Base-by-base conservation (phyloP, 1,139 yeast species). In the Saccharomycopsis hybrid region DNA sequence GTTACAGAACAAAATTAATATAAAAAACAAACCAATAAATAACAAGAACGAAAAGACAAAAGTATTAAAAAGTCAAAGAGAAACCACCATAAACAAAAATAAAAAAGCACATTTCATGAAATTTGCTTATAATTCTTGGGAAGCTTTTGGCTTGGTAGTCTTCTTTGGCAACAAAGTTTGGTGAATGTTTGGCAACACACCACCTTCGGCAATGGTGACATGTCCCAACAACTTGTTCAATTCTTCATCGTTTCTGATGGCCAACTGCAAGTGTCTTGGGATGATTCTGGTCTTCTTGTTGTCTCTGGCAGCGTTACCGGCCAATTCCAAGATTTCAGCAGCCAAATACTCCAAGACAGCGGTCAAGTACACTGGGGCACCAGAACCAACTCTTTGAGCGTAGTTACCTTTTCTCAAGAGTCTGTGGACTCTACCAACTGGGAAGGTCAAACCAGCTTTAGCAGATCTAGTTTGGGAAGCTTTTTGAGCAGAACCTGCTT, bases 361-460 rank as follows among this genome's bases (percentile, higher is more conserved):
- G 60, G 97, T 92, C 63, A 90, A 78, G 75, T 89, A 90, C 59
- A 90, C 94, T 72, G 94, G 94, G 63, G 95, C 95, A 79, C 96
- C 97, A 61, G 97, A 90, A 81, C 97, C 97, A 65, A 90, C 85
- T 80, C 97, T 86, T 78, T 90, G 97, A 64, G 97, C 97, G 77
- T 90, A 90, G 83, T 90, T 90, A 68, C 97, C 97, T 76, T 86
- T 89, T 81, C 96, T 87, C 66, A 90, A 77, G 65, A 89, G 80
- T 78, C 97, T 84, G 80, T 90, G 97, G 61, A 90, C 94, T 84
- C 97, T 92, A 73, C 97, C 97, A 63, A 90, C 97, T 75, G 97
- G 97, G 95, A 90, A 90, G 64, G 96, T 87, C 70, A 90, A 82
- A 72, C 97, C 97, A 69, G 97, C 97, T 78, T 88, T 90, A 58